Evolutionary conservation across 2,329 filamentous ascomycete genomes (phyloP).

Genomic region (Thelonectria rubi): DNA sequence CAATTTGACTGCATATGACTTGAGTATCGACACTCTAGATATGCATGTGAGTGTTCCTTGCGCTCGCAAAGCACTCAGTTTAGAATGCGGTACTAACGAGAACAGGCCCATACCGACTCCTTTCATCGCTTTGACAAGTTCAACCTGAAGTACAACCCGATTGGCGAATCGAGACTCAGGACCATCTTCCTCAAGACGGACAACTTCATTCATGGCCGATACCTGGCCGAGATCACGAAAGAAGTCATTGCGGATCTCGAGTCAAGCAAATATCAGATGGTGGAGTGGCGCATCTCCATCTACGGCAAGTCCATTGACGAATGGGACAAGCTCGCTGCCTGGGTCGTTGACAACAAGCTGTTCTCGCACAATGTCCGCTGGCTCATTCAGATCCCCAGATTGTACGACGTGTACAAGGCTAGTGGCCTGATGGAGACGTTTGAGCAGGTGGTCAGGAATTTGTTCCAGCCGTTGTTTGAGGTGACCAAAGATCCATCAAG

Average conservation of each 20-base stretch:
- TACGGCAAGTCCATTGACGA: conserved; percentile 93
- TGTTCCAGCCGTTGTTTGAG: conserved; percentile 94
- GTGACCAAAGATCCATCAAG: conserved; percentile 86
- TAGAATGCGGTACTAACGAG: conserved; percentile 18
- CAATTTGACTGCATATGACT: conserved; percentile 94
- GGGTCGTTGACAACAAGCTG: conserved; percentile 98
- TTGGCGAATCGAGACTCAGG: conserved; percentile 91
- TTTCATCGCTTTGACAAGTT: conserved; percentile 99
- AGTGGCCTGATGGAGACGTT: conserved; percentile 87
- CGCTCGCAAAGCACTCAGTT: background rate
- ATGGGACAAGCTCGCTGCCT: conserved; percentile 97
- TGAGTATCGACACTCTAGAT: conserved; percentile 97
- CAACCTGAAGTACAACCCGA: conserved; percentile 98
- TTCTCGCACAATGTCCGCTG: conserved; percentile 98
- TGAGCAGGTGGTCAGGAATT: conserved; percentile 87
- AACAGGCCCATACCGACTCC: conserved; percentile 89
- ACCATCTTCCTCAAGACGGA: conserved; percentile 99
- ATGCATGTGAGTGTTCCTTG: conserved; percentile 79
- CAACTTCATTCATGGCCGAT: conserved; percentile 95
- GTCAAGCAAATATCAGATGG: conserved; percentile 99
- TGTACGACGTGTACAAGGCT: conserved; percentile 96
- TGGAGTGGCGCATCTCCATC: conserved; percentile 98
- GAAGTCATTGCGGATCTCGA: conserved; percentile 97
- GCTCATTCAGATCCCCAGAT: conserved; percentile 92
- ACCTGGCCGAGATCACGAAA: conserved; percentile 96